Percentiles rank a stretch among this genome's conserved stretches.
Conservation (phyloP, 2,329 filamentous ascomycete genomes). For the Sporothrix luriei region DNA sequence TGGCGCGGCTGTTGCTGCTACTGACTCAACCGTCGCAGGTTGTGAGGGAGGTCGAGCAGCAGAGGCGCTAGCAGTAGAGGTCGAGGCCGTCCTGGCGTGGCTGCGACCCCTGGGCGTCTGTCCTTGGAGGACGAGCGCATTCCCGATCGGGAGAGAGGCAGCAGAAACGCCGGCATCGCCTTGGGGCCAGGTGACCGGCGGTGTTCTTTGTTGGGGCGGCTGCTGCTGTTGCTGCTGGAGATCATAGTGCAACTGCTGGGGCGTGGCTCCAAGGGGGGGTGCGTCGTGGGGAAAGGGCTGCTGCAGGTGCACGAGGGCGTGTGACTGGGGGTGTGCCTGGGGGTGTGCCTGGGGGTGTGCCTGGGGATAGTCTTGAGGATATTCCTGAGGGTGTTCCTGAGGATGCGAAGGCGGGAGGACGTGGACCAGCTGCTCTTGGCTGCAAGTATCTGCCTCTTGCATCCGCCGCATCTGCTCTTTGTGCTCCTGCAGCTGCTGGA, state of each 20-base stretch:
- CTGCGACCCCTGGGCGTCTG: slow-evolving; percentile 11
- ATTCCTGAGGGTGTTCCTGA: not conserved
- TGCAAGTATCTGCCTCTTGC: not conserved
- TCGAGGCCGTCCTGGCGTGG: slow-evolving; percentile 8
- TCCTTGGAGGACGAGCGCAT: slow-evolving; percentile 3
- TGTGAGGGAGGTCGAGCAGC: slow-evolving; percentile 5
- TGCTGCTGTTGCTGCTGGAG: slow-evolving; percentile 20
- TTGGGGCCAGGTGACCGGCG: slow-evolving; percentile 27
- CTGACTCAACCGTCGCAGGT: slow-evolving; percentile 19
- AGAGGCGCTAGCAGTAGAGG: slow-evolving; percentile 7
- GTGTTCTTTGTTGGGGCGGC: slow-evolving; percentile 29
- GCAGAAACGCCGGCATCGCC: slow-evolving; percentile 16
- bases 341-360: not conserved
- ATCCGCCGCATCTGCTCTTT: slow-evolving; percentile 12
- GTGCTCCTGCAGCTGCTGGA: slow-evolving; percentile 19
- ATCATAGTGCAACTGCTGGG: slow-evolving; percentile 13
- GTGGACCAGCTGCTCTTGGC: slow-evolving; percentile 1
- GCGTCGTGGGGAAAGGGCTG: slow-evolving; percentile 25
- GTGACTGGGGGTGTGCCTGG: not conserved
- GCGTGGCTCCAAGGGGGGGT: slow-evolving; percentile 20
- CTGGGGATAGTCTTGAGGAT: not conserved
- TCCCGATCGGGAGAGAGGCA: slow-evolving; percentile 15
- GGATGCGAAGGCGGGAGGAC: not conserved
- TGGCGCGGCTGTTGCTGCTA: slow-evolving; percentile 27
- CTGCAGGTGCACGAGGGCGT: slow-evolving; percentile 12